A percentile compares a stretch with the other conserved stretches of the same genome.
Conservation (phyloP, 2,329 filamentous ascomycete genomes). For the Thermothelomyces thermophilus region DNA sequence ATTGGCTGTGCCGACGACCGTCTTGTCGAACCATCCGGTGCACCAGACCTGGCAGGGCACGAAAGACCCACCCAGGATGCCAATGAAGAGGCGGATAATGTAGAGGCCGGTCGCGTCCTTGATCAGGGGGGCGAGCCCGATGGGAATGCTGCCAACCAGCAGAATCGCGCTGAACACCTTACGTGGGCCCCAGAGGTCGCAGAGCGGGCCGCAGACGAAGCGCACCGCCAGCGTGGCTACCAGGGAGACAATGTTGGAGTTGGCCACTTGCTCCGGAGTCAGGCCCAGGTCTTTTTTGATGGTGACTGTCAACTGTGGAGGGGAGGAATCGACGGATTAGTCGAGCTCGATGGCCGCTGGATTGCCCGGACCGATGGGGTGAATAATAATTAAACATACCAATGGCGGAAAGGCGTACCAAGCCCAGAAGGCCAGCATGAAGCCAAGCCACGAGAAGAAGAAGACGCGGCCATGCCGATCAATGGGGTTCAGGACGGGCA, state of each 20-base stretch:
- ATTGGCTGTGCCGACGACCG: constrained; percentile 83
- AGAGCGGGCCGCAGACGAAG: constrained; percentile 69
- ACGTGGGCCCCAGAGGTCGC: constrained; percentile 75
- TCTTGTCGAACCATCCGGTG: constrained; percentile 89
- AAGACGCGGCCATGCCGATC: constrained; percentile 80
- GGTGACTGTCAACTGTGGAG: constrained; percentile 57
- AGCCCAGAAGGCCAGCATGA: constrained; percentile 81
- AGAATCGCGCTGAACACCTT: constrained; percentile 68
- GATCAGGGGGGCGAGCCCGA: constrained; percentile 75
- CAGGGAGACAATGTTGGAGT: constrained; percentile 85
- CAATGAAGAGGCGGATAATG: constrained; percentile 69
- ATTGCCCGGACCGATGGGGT: too few species aligned
- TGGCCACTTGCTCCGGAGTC: constrained; percentile 64
- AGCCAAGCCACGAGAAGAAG: constrained; percentile 82
- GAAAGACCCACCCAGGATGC: constrained; percentile 70
- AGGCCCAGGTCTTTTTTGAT: constrained; percentile 74
- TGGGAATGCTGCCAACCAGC: constrained; percentile 68
- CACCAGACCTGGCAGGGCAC: constrained; percentile 90
- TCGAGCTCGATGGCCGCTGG: too few species aligned
- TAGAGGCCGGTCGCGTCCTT: constrained; percentile 62
- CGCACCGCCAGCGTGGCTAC: constrained; percentile 68
- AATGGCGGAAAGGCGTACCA: constrained; percentile 90
- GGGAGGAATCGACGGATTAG: too few species aligned
- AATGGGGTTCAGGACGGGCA: constrained; percentile 71
- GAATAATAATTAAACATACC: too few species aligned